Percentiles rank a stretch among this genome's conserved stretches.
These are phyloP conservation scores for Saitozyma podzolica DNA, from an alignment of 768 basidiomycete species.

Conservation along the genomic window DNA sequence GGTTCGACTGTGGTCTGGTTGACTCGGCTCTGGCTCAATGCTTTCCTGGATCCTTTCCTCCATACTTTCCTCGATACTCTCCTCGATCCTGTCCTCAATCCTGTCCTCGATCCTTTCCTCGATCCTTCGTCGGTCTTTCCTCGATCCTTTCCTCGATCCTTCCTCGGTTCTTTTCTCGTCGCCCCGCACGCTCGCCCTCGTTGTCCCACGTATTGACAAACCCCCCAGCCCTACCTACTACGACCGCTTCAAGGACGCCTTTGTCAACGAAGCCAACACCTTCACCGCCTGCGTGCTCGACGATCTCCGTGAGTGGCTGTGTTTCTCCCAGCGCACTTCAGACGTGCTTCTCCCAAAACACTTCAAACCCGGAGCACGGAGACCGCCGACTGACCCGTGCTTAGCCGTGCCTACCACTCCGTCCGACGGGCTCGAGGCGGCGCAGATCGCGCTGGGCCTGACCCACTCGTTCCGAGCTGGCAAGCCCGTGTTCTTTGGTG, in stretches of 20 bases:
- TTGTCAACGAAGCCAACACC: constrained; percentile 24
- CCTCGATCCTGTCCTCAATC: no score
- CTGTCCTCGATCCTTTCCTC: no score
- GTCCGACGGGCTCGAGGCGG: constrained; percentile 24
- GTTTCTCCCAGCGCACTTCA: background rate
- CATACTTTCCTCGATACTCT: no score
- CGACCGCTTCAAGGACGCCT: constrained; percentile 31
- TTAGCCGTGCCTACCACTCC: constrained; percentile 17
- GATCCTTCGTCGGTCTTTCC: no score
- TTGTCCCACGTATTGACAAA: background rate
- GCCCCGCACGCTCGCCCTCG: background rate
- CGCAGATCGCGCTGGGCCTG: constrained; percentile 27
- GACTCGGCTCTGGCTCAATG: no score
- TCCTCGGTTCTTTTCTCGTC: no score
- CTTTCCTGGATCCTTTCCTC: no score
- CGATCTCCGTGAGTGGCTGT: constrained; percentile 19
- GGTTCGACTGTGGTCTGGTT: no score
- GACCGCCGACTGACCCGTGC: no score
- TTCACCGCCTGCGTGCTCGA: constrained; percentile 28
- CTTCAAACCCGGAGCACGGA: no score
- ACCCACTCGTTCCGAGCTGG: constrained; percentile 21
- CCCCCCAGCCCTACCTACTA: constrained; percentile 22
- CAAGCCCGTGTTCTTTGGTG: constrained; percentile 23
- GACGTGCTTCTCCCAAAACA: background rate
- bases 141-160: no score